Evolutionary conservation across 805 yeast species (phyloP), one percentile per base, ranked within the genome.

Genomic region (Jamesozyma spencerorum): DNA sequence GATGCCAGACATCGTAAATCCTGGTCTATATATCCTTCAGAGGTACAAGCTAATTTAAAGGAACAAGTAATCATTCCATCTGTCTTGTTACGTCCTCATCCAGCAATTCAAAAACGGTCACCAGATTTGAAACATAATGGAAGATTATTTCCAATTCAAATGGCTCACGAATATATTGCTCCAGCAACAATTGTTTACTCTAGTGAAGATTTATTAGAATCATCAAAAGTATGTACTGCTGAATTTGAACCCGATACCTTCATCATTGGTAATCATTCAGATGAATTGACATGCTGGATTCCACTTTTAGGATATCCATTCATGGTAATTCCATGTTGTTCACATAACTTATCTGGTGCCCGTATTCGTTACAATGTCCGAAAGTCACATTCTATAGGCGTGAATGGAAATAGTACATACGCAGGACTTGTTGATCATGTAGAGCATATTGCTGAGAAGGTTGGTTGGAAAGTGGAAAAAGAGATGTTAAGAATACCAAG

Each of bases 201-300:
- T 42, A 40, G 63, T 37, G 60, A 56, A 27, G 63, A 59, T 37
- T 45, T 83, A 24, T 55, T 79, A 14, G 60, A 67, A 29, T 75
- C 83, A 17, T 71, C 64, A 43, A 71, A 64, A 37, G 77, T 76
- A 13, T 77, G 81, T 42, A 71, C 77, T 2, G 78, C 81, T 1
- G 81, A 79, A 37, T 83, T 81, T 46, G 79, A 85, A 0, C 57
- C 65, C 18, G 72, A 81, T 49, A 81, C 95, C 0, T 90, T 90
- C 53, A 62, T 88, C 28, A 87, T 90, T 34, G 97, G 97, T 1
- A 90, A 90, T 57, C 97, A 90, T 56, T 84, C 95, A 1, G 97
- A 90, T 58, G 97, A 90, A 57, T 69, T 90, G 42, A 88, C 97
- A 0, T 83, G 95, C 49, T 90, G 97, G 97, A 79, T 90, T 29